Evolutionary conservation across 208 protist genomes (phyloP), one percentile per base, ranked within the genome.

Genomic region (Vickermania ingenoplastis): DNA sequence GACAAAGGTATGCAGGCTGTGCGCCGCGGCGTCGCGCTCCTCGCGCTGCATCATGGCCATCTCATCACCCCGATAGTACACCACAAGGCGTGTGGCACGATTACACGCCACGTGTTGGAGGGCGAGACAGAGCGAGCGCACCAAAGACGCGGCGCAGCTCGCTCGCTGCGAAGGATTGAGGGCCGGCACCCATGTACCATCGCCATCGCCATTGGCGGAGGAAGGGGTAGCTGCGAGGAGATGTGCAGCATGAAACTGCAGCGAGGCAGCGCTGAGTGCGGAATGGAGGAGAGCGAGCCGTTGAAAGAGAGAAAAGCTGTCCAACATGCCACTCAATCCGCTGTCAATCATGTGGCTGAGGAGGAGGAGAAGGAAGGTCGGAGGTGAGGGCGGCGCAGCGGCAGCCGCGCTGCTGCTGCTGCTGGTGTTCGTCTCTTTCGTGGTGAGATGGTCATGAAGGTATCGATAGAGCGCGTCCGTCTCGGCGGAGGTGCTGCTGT

Each of bases 21-120:
- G 89, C 48, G 91, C 81, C 21, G 67, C 54, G 3, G 63, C 31
- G 27, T 87, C 70, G 2, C 73, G 70, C 13, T 92, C 67, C 41
- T 91, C 85, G 59, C 78, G 77, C 59, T 92, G 84, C 71, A 92
- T 70, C 11, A 94, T 73, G 41, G 81, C 77, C 30, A 89, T 65
- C 24, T 91, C 84, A 48, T 94, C 88, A 11, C 80, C 82, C 50
- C 88, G 81, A 67, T 81, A 92, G 70, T 94, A 94, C 11, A 94
- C 72, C 0, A 91, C 82, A 41, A 80, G 76, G 51, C 84, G 80
- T 13, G 84, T 94, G 11, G 79, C 79, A n/a, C 79, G 72, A 59
- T 86, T 91, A 62, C 87, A 80, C 25, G 75, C 79, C 13, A 56
- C 66, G 29, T 58, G 63, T 21, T 77, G 53, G n/a, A 91, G 57